Conservation (phyloP, 192 early-diverging fungal genomes). For the Coemansia sp. region DNA sequence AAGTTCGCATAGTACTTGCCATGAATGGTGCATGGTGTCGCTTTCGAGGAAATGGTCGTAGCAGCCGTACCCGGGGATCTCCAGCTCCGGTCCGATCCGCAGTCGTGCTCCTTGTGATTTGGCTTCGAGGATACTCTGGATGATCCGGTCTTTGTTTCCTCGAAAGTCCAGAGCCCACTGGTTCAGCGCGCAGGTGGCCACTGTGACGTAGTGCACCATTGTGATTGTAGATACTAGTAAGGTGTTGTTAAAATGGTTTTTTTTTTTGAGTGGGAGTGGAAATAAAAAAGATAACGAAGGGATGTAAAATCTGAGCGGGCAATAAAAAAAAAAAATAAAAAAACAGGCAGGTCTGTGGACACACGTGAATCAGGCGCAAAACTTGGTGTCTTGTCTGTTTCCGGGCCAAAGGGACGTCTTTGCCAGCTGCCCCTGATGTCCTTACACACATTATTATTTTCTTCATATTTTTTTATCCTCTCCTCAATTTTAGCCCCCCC, state of each 20-base stretch:
- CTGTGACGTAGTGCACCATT: conserved; percentile 62
- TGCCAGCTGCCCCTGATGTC: too few relatives aligned
- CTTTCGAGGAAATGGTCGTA: conserved; percentile 96
- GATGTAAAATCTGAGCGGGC: too few relatives aligned
- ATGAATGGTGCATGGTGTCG: conserved; percentile 93
- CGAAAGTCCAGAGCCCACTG: conserved; percentile 97
- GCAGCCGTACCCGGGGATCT: conserved; percentile 98
- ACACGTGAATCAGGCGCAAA: too few relatives aligned
- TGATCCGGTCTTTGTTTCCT: conserved; percentile 87
- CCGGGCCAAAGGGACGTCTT: too few relatives aligned
- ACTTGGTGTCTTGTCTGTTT: too few relatives aligned
- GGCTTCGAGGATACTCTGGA: conserved; percentile 78
- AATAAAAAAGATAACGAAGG: background rate
- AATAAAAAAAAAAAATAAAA: too few relatives aligned
- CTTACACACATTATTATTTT: too few relatives aligned
- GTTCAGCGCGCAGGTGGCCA: conserved; percentile 81
- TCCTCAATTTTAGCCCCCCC: too few relatives aligned
- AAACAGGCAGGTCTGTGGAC: too few relatives aligned
- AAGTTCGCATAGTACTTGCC: conserved; percentile 84
- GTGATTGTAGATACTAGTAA: background rate
- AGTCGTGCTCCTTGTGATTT: conserved; percentile 77
- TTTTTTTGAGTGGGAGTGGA: background rate
- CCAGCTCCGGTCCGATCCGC: conserved; percentile 93
- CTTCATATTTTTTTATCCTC: too few relatives aligned
- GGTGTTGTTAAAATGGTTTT: background rate